These are phyloP conservation scores for Diplocarpon rosae DNA, from an alignment of 2,329 filamentous ascomycete genomes.

Conservation along the genomic window DNA sequence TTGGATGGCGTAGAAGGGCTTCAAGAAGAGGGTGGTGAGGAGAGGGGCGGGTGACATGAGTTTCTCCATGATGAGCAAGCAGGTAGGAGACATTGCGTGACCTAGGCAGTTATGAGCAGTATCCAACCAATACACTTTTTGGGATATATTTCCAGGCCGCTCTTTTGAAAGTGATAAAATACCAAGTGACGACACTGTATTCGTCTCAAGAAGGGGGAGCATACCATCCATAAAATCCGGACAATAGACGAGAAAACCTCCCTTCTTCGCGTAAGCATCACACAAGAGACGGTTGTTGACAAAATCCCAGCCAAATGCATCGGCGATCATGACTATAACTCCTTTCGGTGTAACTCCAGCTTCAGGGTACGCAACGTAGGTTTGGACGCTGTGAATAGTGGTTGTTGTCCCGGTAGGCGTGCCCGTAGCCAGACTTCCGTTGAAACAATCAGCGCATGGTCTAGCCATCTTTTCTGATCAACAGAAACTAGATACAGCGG, in stretches of 20 bases:
- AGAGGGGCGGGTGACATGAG: slow-evolving; percentile 15
- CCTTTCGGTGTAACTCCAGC: slow-evolving; percentile 28
- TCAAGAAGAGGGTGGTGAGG: slow-evolving; percentile 19
- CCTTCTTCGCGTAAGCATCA: slow-evolving; percentile 37
- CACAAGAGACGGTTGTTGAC: slow-evolving; percentile 37
- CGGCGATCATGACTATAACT: slow-evolving; percentile 37
- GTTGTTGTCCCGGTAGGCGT: slow-evolving; percentile 31
- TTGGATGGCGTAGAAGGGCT: slow-evolving; percentile 34
- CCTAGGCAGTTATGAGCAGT: slow-evolving; percentile 8
- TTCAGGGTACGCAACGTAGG: slow-evolving; percentile 33
- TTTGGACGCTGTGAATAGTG: slow-evolving; percentile 33
- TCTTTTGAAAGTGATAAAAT: neutral
- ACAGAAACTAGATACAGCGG: neutral
- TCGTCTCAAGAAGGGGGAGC: neutral
- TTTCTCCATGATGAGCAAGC: slow-evolving; percentile 14
- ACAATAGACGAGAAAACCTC: slow-evolving; percentile 35
- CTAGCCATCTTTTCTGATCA: neutral
- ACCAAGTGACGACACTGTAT: neutral
- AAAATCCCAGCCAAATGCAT: slow-evolving; percentile 40
- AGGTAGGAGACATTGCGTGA: slow-evolving; percentile 6
- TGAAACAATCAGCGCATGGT: slow-evolving; percentile 25
- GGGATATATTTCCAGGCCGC: too few species aligned
- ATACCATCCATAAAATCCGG: slow-evolving; percentile 41
- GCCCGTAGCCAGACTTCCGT: slow-evolving; percentile 31
- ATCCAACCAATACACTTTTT: too few species aligned